These are phyloP conservation scores for Arachis hypogaea DNA, from an alignment of 306 rosid species.

Conservation along the genomic window DNA sequence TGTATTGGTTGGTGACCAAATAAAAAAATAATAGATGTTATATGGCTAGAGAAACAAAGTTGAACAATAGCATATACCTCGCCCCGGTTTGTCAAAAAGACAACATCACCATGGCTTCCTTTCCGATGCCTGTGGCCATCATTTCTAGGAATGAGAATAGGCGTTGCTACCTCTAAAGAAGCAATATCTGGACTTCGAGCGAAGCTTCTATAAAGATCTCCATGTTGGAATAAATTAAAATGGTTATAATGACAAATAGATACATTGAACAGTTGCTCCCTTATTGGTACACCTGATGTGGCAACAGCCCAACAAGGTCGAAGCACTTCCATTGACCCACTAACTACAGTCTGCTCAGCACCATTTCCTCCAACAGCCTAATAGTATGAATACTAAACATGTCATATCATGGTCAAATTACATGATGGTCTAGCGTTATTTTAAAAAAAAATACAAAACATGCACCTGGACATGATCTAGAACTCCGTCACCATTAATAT, in stretches of 20 bases:
- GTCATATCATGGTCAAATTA: constrained; percentile 30
- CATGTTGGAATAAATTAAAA: constrained; percentile 86
- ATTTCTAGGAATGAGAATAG: constrained; percentile 83
- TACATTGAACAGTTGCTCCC: constrained; percentile 94
- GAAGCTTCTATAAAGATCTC: constrained; percentile 76
- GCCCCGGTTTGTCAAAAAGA: constrained; percentile 96
- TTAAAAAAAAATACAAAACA: too few relatives aligned
- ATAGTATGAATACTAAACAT: constrained; percentile 35
- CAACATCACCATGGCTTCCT: constrained; percentile 97
- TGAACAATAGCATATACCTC: constrained; percentile 65
- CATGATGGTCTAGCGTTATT: constrained; percentile 10
- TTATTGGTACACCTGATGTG: constrained; percentile 92
- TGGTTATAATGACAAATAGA: constrained; percentile 88
- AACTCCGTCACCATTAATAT: constrained; percentile 97
- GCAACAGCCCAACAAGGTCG: constrained; percentile 99
- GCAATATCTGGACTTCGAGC: constrained; percentile 64
- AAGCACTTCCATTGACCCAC: constrained; percentile 97
- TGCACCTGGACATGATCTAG: constrained; percentile 98
- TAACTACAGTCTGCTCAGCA: constrained; percentile 94
- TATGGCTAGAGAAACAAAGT: constrained; percentile 10
- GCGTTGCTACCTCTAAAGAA: constrained; percentile 93
- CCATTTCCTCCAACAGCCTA: constrained; percentile 99
- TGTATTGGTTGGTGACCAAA: constrained; percentile 29
- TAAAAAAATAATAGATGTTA: constrained; percentile 20
- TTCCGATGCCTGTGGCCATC: constrained; percentile 94